Percentiles rank a stretch among this genome's conserved stretches.
Evolutionary conservation across 805 yeast genomes (phyloP).

Genomic region (Vanderwaltozyma tropicalis): DNA sequence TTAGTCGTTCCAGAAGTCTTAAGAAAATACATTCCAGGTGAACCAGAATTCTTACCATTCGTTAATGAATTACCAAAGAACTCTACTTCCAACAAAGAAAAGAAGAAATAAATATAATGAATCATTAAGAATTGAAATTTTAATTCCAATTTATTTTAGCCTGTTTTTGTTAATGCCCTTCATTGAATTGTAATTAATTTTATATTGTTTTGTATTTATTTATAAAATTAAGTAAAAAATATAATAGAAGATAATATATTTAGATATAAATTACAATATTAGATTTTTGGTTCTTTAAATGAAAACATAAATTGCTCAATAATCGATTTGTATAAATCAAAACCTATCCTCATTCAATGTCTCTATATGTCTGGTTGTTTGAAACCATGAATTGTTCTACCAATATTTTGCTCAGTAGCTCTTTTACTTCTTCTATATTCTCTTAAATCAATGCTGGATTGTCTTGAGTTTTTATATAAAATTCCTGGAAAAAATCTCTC

Average conservation of each 20-base stretch:
- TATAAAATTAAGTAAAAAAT: no score
- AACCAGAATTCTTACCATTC: conserved; percentile 92
- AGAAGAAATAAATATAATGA: conserved; percentile 18
- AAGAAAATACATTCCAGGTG: conserved; percentile 95
- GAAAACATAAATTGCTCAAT: no score
- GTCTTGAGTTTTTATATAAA: background rate
- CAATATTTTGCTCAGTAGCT: background rate
- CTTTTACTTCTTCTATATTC: background rate
- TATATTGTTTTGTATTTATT: no score
- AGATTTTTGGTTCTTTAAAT: no score
- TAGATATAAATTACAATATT: no score
- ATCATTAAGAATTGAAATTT: background rate
- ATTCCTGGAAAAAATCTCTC: background rate
- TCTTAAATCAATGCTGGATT: background rate
- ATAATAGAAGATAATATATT: no score
- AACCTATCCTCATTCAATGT: no score
- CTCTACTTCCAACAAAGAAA: conserved; percentile 69
- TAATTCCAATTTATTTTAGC: background rate
- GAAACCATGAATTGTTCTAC: background rate
- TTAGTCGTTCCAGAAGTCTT: conserved; percentile 87
- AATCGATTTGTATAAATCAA: no score
- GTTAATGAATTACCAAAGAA: conserved; percentile 88
- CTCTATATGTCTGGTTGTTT: no score
- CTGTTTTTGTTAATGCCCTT: no score
- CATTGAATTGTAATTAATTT: no score